A percentile compares a stretch with the other conserved stretches of the same genome.
Conservation (phyloP, 2,329 filamentous ascomycete species). For the Hortaea sp. region DNA sequence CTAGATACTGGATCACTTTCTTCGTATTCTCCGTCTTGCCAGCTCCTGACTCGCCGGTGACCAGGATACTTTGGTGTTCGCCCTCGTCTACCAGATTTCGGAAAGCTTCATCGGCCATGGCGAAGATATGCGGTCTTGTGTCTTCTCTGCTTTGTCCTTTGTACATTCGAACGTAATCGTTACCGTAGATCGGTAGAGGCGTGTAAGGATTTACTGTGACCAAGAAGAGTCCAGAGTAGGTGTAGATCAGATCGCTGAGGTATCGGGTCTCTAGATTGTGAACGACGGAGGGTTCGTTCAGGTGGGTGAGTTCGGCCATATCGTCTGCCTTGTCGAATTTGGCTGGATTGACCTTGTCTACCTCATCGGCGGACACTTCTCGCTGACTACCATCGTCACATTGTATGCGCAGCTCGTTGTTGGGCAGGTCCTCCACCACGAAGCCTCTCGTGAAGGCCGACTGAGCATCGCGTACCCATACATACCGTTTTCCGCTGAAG, state of each 20-base stretch:
- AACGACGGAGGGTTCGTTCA: constrained; percentile 96
- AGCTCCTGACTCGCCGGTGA: constrained; percentile 94
- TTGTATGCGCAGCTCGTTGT: constrained; percentile 67
- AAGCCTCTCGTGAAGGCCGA: constrained; percentile 86
- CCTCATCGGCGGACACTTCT: constrained; percentile 72
- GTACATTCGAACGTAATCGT: constrained; percentile 98
- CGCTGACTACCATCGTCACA: constrained; percentile 90
- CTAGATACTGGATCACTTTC: constrained; percentile 97
- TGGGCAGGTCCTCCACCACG: constrained; percentile 71
- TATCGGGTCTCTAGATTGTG: constrained; percentile 95
- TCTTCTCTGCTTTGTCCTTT: constrained; percentile 84
- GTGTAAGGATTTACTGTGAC: constrained; percentile 98
- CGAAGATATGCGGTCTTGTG: constrained; percentile 93
- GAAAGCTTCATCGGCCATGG: constrained; percentile 94
- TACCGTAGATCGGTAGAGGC: constrained; percentile 84
- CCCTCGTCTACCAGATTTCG: constrained; percentile 91
- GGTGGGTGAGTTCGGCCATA: constrained; percentile 95
- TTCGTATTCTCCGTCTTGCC: constrained; percentile 99
- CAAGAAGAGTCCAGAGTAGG: constrained; percentile 92
- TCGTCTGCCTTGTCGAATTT: constrained; percentile 99
- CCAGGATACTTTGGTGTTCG: constrained; percentile 91
- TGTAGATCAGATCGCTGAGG: constrained; percentile 90
- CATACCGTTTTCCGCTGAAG: constrained; percentile 96
- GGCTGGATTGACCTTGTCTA: constrained; percentile 97
- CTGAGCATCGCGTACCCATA: constrained; percentile 86